Percentiles rank a stretch among this genome's conserved stretches.
phyloP scores from a whole-genome alignment of 2,329 filamentous ascomycete genomes.

The Cytospora piceicola region DNA sequence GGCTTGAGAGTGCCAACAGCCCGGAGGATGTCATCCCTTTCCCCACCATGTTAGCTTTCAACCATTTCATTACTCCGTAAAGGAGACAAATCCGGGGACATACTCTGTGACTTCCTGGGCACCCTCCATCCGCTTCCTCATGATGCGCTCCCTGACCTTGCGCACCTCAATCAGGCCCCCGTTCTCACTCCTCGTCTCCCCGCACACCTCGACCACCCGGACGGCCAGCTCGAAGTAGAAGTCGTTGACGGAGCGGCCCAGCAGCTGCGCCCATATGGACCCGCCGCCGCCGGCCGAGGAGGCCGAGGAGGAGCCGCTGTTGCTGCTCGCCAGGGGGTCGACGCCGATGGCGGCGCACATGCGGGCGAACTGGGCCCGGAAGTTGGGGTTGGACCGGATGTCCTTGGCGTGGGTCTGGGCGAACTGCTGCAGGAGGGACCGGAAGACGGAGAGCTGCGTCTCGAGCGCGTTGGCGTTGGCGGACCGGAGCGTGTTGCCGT shows the following conservation, averaged over 20 bases:
- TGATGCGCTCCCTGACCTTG: constrained; percentile 78
- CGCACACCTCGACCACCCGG: constrained; percentile 91
- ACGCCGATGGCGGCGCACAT: constrained; percentile 98
- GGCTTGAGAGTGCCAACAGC: constrained; percentile 87
- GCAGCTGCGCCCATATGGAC: constrained; percentile 89
- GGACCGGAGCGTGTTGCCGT: constrained; percentile 84
- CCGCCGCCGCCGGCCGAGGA: constrained; percentile 37
- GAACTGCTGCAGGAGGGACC: constrained; percentile 92
- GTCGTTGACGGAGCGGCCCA: constrained; percentile 91
- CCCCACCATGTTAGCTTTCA: neutral
- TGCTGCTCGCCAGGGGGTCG: constrained; percentile 81
- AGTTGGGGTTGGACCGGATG: constrained; percentile 92
- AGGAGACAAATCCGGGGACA: constrained; percentile 36
- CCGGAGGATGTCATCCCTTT: constrained; percentile 82
- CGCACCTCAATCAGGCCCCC: constrained; percentile 85
- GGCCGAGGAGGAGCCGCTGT: constrained; percentile 44
- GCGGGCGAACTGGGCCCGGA: constrained; percentile 94
- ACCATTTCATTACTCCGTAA: no score
- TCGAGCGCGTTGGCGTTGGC: constrained; percentile 84
- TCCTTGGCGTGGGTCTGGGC: constrained; percentile 92
- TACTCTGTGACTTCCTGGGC: constrained; percentile 80
- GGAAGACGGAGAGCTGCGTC: constrained; percentile 94
- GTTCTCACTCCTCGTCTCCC: constrained; percentile 84
- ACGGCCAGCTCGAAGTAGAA: constrained; percentile 99
- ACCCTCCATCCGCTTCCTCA: constrained; percentile 73